phyloP scores from a whole-genome alignment of 2,329 filamentous ascomycete species.

The Ophiostoma perfectum region DNA sequence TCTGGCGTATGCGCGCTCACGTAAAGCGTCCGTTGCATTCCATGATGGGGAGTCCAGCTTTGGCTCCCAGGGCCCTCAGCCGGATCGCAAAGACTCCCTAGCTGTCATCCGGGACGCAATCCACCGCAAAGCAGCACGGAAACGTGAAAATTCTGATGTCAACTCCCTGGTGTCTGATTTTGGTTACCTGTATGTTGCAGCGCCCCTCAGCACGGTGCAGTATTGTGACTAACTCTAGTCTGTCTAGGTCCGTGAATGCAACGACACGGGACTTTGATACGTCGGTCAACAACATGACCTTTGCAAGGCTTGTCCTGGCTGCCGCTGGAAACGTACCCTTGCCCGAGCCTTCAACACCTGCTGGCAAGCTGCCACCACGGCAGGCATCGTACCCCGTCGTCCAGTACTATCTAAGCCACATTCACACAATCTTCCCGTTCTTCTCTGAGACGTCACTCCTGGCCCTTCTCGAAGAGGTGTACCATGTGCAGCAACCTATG shows the following conservation, averaged over 20 bases:
- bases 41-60: slow-evolving; percentile 51
- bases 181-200: slow-evolving; percentile 66
- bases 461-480: slow-evolving; percentile 73
- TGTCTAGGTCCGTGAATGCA: slow-evolving; percentile 76
- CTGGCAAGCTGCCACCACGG: slow-evolving; percentile 60
- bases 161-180: slow-evolving; percentile 92
- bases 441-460: slow-evolving; percentile 77
- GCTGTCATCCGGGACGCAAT: slow-evolving; percentile 58
- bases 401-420: slow-evolving; percentile 77
- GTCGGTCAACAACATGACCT: slow-evolving; percentile 82
- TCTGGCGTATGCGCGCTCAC: slow-evolving; percentile 62
- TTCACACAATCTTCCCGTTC: slow-evolving; percentile 74
- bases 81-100: slow-evolving; percentile 59
- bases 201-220: neutral
- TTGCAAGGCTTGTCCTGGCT: slow-evolving; percentile 81
- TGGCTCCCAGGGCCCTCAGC: slow-evolving; percentile 25
- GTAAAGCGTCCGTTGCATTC: slow-evolving; percentile 64
- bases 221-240: neutral
- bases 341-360: slow-evolving; percentile 53
- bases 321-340: slow-evolving; percentile 70
- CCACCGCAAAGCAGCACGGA: slow-evolving; percentile 58
- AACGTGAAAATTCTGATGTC: slow-evolving; percentile 74
- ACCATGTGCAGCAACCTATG: slow-evolving; percentile 52
- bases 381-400: slow-evolving; percentile 63
- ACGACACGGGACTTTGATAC: slow-evolving; percentile 91